phyloP scores from a whole-genome alignment of 2,329 filamentous ascomycete species.

The Claviceps maximensis region DNA sequence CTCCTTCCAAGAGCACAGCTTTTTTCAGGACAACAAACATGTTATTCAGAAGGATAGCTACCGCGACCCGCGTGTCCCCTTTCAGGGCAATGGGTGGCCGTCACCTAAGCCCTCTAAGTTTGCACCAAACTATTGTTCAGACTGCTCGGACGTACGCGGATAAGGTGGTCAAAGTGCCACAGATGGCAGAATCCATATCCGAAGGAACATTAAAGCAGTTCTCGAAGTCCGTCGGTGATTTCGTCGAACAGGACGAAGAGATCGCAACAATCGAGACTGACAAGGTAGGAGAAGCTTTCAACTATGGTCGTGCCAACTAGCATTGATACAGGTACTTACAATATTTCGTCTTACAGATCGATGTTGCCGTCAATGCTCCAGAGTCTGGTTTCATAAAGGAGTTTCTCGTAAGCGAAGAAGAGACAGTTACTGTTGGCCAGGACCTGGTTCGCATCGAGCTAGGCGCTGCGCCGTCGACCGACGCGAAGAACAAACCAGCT shows the following conservation, averaged over 20 bases:
- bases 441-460: slow-evolving; percentile 76
- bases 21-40: slow-evolving; percentile 15
- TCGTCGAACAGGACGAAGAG: slow-evolving; percentile 90
- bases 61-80: slow-evolving; percentile 30
- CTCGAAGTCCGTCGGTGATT: slow-evolving; percentile 83
- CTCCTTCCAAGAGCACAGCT: background rate
- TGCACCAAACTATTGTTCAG: slow-evolving; percentile 41
- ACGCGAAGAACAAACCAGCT: slow-evolving; percentile 25
- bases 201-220: slow-evolving; percentile 96
- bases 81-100: slow-evolving; percentile 23
- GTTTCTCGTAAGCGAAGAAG: slow-evolving; percentile 81
- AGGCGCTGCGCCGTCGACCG: slow-evolving; percentile 40
- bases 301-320: background rate
- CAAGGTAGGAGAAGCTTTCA: slow-evolving; percentile 48
- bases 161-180: slow-evolving; percentile 78
- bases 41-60: slow-evolving; percentile 30
- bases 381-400: slow-evolving; percentile 86
- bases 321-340: background rate
- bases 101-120: slow-evolving; percentile 15
- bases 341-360: slow-evolving; percentile 49
- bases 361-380: slow-evolving; percentile 90
- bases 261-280: slow-evolving; percentile 98
- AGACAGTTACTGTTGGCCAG: slow-evolving; percentile 89
- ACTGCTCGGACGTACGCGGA: slow-evolving; percentile 57
- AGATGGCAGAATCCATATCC: slow-evolving; percentile 98